Evolutionary conservation across 164 flowering plant genomes (phyloP).

Genomic region (Piper longum): DNA sequence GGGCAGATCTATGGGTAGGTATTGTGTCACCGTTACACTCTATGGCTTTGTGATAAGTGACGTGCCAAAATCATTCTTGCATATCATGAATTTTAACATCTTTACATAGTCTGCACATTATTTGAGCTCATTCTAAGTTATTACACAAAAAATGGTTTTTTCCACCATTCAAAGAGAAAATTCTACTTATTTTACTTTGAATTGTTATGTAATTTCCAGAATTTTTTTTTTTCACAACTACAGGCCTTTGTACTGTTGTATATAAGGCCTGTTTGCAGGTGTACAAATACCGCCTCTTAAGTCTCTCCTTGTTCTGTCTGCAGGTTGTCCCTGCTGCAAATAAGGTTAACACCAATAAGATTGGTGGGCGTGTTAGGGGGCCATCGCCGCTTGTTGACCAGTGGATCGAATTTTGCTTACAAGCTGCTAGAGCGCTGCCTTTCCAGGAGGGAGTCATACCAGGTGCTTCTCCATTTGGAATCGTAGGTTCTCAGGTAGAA

Average conservation of each 20-base stretch:
- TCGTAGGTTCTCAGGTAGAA: constrained; percentile 13
- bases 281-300: too few relatives aligned
- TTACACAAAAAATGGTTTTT: too few relatives aligned
- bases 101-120: too few relatives aligned
- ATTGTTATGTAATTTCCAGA: too few relatives aligned
- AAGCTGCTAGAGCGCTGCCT: constrained; percentile 63
- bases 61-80: neutral
- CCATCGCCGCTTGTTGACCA: constrained; percentile 78
- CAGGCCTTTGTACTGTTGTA: too few relatives aligned
- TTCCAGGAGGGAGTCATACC: constrained; percentile 67
- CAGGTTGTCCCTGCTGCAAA: constrained; percentile 72
- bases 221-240: too few relatives aligned
- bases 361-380: constrained; percentile 76
- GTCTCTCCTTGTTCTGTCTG: constrained; percentile 5
- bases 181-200: too few relatives aligned
- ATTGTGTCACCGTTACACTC: neutral
- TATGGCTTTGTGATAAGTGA: neutral
- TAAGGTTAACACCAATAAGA: constrained; percentile 22
- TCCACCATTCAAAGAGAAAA: too few relatives aligned
- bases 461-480: constrained; percentile 61
- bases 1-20: constrained; percentile 95
- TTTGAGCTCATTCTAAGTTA: too few relatives aligned
- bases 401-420: constrained; percentile 91
- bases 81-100: too few relatives aligned
- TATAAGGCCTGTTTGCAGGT: too few relatives aligned